Conservation (phyloP, 106 monocot species). For the Platanthera zijinensis region DNA sequence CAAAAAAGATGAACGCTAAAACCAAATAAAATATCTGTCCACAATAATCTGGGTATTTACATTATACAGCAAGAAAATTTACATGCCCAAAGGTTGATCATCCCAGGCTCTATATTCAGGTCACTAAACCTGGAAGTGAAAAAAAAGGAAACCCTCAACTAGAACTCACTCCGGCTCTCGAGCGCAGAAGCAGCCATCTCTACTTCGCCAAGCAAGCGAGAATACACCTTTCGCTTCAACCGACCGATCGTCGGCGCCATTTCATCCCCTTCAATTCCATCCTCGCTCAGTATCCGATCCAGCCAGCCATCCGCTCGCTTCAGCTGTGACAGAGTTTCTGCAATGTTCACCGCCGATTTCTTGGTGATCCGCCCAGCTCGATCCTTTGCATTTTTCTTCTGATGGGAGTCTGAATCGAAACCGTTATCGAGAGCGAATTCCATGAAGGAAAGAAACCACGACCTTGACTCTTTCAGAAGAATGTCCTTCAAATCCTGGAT, state of each 20-base stretch:
- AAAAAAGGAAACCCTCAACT: not conserved
- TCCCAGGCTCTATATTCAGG: not conserved
- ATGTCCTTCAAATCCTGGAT: slow-evolving; percentile 39
- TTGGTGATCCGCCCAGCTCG: slow-evolving; percentile 17
- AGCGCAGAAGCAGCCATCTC: slow-evolving; percentile 65
- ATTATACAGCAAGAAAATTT: not conserved
- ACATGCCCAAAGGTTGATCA: not conserved
- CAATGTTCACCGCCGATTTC: slow-evolving; percentile 43
- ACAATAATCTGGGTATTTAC: not conserved
- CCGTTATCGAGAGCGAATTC: slow-evolving; percentile 45
- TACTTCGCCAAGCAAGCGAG: slow-evolving; percentile 50
- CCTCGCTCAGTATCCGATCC: slow-evolving; percentile 42
- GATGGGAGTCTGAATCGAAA: slow-evolving; percentile 31
- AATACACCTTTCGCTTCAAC: slow-evolving; percentile 74
- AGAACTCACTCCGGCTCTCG: slow-evolving; percentile 22
- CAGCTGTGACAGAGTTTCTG: slow-evolving; percentile 63
- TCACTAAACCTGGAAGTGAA: not conserved
- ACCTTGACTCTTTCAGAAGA: slow-evolving; percentile 54
- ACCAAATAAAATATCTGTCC: not conserved
- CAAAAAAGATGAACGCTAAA: not conserved
- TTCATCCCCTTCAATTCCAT: slow-evolving; percentile 16
- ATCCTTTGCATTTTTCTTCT: slow-evolving; percentile 23
- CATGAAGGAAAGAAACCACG: slow-evolving; percentile 81
- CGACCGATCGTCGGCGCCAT: slow-evolving; percentile 32
- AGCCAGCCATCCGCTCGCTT: slow-evolving; percentile 78